Evolutionary conservation across 169 alveolate genomes (phyloP).

Genomic region (Plasmodium knowlesi): DNA sequence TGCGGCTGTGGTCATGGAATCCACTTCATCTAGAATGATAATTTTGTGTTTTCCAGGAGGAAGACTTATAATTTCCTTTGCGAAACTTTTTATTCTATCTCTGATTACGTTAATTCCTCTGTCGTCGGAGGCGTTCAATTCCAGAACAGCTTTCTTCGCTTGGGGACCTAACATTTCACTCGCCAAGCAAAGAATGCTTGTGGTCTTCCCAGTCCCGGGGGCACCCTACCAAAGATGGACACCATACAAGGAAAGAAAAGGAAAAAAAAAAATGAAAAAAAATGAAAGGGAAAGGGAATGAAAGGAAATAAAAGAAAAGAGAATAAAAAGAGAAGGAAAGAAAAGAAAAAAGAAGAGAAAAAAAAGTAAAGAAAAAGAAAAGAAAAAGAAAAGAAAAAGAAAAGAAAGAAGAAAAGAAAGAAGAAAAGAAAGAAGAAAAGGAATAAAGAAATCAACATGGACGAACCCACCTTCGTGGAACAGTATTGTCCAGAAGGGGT

Average conservation of each 20-base stretch:
- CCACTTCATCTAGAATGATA: constrained; percentile 99
- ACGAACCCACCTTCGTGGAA: not conserved
- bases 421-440: too few species aligned
- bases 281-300: too few species aligned
- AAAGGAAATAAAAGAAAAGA: too few species aligned
- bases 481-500: not conserved
- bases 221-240: constrained; percentile 94
- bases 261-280: too few species aligned
- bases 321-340: too few species aligned
- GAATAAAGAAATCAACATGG: not conserved
- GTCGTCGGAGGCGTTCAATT: constrained; percentile 99
- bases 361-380: too few species aligned
- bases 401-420: too few species aligned
- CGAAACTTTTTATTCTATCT: constrained; percentile 96
- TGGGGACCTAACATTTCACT: constrained; percentile 93
- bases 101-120: constrained; percentile 99
- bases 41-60: constrained; percentile 97
- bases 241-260: not conserved
- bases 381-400: too few species aligned
- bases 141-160: constrained; percentile 94
- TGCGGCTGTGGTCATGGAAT: constrained; percentile 99
- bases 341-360: too few species aligned
- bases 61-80: constrained; percentile 94
- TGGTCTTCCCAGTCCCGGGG: constrained; percentile 99
- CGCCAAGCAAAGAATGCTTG: constrained; percentile 97